Conservation (phyloP, 1,284 basidiomycete genomes). For the Ustilago trichophora region DNA sequence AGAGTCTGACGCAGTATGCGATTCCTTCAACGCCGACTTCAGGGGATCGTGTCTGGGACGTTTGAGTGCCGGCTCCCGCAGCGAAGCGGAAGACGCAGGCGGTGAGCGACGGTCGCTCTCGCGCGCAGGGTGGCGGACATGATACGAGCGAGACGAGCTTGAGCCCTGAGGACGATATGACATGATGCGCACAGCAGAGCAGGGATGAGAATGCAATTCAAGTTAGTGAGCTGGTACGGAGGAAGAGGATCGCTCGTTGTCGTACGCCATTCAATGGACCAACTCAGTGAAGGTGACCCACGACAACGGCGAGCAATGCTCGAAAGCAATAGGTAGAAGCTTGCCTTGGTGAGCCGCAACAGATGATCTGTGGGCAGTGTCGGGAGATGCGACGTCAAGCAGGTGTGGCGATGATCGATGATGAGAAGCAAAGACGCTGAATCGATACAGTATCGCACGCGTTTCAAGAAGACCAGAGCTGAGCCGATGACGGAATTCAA, state of each 20-base stretch:
- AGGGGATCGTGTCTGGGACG: slow-evolving; percentile 7
- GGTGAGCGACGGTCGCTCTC: slow-evolving; percentile 1
- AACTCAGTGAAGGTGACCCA: no score
- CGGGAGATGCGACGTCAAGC: slow-evolving; percentile 9
- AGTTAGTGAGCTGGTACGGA: slow-evolving; percentile 17
- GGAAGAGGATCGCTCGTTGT: background rate
- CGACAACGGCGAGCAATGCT: slow-evolving; percentile 1
- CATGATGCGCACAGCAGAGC: slow-evolving; percentile 11
- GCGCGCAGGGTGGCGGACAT: background rate
- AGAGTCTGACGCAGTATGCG: no score
- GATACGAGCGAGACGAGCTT: slow-evolving; percentile 1
- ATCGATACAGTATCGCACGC: slow-evolving; percentile 1
- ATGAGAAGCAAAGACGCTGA: background rate
- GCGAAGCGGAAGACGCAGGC: slow-evolving; percentile 1
- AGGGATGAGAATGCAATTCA: background rate
- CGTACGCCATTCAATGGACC: background rate
- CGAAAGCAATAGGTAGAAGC: slow-evolving; percentile 14
- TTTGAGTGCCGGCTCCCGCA: slow-evolving; percentile 14
- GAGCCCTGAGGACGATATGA: slow-evolving; percentile 14
- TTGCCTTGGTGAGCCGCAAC: slow-evolving; percentile 15
- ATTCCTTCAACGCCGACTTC: no score
- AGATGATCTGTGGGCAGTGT: background rate
- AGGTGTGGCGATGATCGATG: slow-evolving; percentile 5
- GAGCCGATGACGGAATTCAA: no score
- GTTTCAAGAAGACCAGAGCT: background rate